phyloP scores from a whole-genome alignment of 352 stramenopile genomes.

The Pythium oligandrum region DNA sequence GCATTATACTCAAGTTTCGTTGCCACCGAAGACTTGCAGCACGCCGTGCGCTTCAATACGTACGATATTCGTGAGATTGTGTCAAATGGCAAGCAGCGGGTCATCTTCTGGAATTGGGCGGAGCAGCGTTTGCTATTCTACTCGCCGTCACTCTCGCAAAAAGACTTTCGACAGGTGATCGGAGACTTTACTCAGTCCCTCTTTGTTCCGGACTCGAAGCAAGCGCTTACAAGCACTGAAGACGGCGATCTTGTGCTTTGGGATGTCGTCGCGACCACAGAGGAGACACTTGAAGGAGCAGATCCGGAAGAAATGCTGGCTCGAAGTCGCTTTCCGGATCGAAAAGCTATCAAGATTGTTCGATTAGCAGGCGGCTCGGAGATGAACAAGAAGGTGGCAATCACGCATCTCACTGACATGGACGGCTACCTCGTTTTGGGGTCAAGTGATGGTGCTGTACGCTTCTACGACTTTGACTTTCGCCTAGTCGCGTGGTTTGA shows the following conservation, averaged over 20 bases:
- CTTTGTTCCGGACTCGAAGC: slow-evolving; percentile 82
- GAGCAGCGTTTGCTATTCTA: slow-evolving; percentile 78
- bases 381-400: slow-evolving; percentile 40
- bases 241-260: slow-evolving; percentile 88
- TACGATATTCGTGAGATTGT: slow-evolving; percentile 87
- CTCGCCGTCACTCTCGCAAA: slow-evolving; percentile 75
- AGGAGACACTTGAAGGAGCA: slow-evolving; percentile 20
- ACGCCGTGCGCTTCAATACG: slow-evolving; percentile 87
- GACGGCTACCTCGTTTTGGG: slow-evolving; percentile 89
- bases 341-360: slow-evolving; percentile 83
- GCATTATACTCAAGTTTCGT: slow-evolving; percentile 62
- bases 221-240: slow-evolving; percentile 82
- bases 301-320: not conserved
- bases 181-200: slow-evolving; percentile 82
- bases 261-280: slow-evolving; percentile 42
- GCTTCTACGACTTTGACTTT: slow-evolving; percentile 93
- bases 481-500: slow-evolving; percentile 92
- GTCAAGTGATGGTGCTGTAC: slow-evolving; percentile 85
- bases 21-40: slow-evolving; percentile 68
- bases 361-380: slow-evolving; percentile 47
- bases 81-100: slow-evolving; percentile 77
- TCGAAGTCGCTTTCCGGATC: slow-evolving; percentile 38
- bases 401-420: slow-evolving; percentile 69
- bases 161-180: slow-evolving; percentile 77
- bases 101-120: slow-evolving; percentile 90